Percentiles rank a stretch among this genome's conserved stretches.
phyloP scores from a whole-genome alignment of 768 basidiomycete genomes.

The Pleurotus pulmonarius region DNA sequence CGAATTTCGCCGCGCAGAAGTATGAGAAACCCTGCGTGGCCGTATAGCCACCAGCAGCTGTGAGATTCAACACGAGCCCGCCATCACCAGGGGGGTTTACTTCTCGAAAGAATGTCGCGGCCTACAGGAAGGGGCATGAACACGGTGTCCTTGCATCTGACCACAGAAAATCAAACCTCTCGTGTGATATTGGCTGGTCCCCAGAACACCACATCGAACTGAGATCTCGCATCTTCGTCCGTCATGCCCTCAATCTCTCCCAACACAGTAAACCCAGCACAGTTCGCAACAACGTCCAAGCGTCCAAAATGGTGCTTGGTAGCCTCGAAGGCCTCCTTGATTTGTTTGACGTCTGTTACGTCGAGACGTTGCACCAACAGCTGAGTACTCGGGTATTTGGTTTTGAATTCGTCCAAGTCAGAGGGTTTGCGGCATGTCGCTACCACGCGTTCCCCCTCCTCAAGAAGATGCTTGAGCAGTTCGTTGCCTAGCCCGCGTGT shows the following conservation, averaged over 20 bases:
- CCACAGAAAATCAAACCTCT: constrained; percentile 20
- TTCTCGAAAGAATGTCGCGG: constrained; percentile 31
- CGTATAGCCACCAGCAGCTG: constrained; percentile 20
- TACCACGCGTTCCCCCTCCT: constrained; percentile 24
- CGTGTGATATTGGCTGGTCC: constrained; percentile 35
- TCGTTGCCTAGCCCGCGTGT: constrained; percentile 27
- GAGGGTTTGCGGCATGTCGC: constrained; percentile 26
- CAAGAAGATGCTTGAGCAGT: constrained; percentile 26
- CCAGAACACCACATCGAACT: constrained; percentile 43
- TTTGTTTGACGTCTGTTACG: constrained; percentile 24
- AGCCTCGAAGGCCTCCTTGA: constrained; percentile 27
- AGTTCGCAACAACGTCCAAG: constrained; percentile 44
- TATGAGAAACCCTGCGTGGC: constrained; percentile 10
- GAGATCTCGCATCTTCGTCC: constrained; percentile 26
- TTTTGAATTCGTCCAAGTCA: constrained; percentile 16
- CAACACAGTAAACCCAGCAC: constrained; percentile 33
- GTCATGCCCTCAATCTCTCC: constrained; percentile 32
- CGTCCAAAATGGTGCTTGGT: constrained; percentile 33
- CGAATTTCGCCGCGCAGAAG: constrained; percentile 20
- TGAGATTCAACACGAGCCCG: constrained; percentile 31
- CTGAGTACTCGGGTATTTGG: constrained; percentile 15
- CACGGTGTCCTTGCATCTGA: background rate
- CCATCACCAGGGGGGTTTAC: constrained; percentile 28
- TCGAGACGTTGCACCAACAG: constrained; percentile 27
- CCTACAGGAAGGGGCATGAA: background rate